Percentiles rank a stretch among this genome's conserved stretches.
Evolutionary conservation across 2,329 filamentous ascomycete genomes (phyloP).

Genomic region (Clarireedia hainanense): DNA sequence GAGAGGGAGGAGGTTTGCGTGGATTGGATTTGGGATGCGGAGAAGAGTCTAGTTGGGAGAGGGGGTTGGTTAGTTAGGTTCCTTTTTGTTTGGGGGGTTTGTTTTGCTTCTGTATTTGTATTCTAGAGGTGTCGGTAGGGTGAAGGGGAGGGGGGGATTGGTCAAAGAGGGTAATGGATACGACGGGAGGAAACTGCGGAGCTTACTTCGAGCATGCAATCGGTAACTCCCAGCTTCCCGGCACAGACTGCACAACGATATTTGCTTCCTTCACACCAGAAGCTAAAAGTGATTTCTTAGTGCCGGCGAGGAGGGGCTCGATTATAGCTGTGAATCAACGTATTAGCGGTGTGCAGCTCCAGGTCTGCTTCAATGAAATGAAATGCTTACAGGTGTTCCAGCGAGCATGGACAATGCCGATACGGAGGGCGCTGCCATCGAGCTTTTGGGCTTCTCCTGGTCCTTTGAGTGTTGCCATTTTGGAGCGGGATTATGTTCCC

Average conservation of each 20-base stretch:
- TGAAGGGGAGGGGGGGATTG: slow-evolving; percentile 30
- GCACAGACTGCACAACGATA: slow-evolving; percentile 83
- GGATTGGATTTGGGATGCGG: slow-evolving; percentile 79
- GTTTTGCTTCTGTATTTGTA: neutral
- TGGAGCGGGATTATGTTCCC: neutral
- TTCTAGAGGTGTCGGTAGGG: neutral
- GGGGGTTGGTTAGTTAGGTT: neutral
- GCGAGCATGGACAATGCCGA: slow-evolving; percentile 91
- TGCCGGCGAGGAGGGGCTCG: slow-evolving; percentile 72
- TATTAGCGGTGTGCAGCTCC: slow-evolving; percentile 1
- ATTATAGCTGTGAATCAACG: slow-evolving; percentile 53
- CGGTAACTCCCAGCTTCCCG: slow-evolving; percentile 90
- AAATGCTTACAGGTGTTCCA: slow-evolving; percentile 60
- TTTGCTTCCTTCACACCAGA: slow-evolving; percentile 81
- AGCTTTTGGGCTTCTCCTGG: slow-evolving; percentile 53
- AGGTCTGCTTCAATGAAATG: neutral
- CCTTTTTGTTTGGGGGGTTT: neutral
- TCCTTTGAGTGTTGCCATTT: slow-evolving; percentile 42
- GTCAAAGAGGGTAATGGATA: neutral
- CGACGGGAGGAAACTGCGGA: neutral
- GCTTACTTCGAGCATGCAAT: slow-evolving; percentile 57
- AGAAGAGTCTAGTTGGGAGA: slow-evolving; percentile 55
- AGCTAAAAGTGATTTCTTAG: slow-evolving; percentile 67
- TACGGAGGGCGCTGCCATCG: slow-evolving; percentile 67
- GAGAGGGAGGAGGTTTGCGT: slow-evolving; percentile 50